Evolutionary conservation across 73 alveolate genomes (phyloP), one percentile per base, ranked within the genome.

Genomic region (Paramecium sonneborni): DNA sequence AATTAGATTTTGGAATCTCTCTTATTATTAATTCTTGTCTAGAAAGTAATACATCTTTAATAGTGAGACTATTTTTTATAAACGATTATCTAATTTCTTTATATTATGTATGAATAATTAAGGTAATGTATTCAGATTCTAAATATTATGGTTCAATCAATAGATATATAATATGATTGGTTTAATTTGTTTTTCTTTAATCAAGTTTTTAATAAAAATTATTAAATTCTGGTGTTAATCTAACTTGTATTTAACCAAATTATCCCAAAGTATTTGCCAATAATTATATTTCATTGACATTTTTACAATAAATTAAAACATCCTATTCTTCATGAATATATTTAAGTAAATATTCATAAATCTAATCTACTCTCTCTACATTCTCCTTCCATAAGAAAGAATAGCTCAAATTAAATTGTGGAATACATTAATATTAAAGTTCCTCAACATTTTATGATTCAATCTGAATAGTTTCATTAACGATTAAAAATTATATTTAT

Each of bases 251-350:
- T 11, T 21, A 10, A 20, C 90, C 74, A n/a, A 43, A 23, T 20
- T 43, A 9, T 39, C 15, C 18, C 9, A 79, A 62, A 3, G 9
- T 18, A 37, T 24, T 21, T 3, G n/a, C 55, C 3, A 43, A 44
- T 24, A 9, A 39, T 30, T 79, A 57, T 41, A 79, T 41, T 21
- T 79, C 69, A 38, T 41, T 46, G 10, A 79, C 28, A 79, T 79
- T 34, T 9, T 38, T 38, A 79, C 90, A 79, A 79, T 79, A 79
- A 18, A 79, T 79, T 39, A 79, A 32, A 39, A 79, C 32, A 79
- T 79, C 90, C 15, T 79, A 4, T 79, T 79, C 90, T 43, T 79
- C 90, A 79, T 72, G 32, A 14, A 72, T 72, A 15, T 37, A 15
- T 35, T 35, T 72, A 12, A 34, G 5, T n/a, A 72, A 35, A 72